A percentile compares a stretch with the other conserved stretches of the same genome.
Conservation (phyloP, 1,284 basidiomycete species). For the Ustilago bromivora region DNA sequence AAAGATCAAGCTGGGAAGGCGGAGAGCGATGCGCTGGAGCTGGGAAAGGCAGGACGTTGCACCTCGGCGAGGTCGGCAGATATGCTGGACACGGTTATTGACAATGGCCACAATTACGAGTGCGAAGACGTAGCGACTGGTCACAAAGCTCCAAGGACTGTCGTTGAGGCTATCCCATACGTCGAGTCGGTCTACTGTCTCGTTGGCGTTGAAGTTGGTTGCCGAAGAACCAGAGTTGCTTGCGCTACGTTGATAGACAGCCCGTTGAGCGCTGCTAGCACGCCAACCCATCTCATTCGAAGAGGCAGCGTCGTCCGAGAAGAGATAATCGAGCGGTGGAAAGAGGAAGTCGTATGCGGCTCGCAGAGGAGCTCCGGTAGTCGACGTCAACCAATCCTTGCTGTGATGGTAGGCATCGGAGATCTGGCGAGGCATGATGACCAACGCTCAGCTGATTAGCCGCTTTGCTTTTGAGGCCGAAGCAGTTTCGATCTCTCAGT, state of each 20-base stretch:
- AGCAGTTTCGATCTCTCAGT: too few species aligned
- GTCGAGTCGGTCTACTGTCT: slow-evolving; percentile 20
- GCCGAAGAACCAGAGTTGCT: slow-evolving; percentile 10
- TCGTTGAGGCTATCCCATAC: slow-evolving; percentile 47
- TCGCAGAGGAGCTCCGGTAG: slow-evolving; percentile 28
- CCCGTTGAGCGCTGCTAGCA: slow-evolving; percentile 9
- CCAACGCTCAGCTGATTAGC: slow-evolving; percentile 2
- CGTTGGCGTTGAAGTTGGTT: slow-evolving; percentile 11
- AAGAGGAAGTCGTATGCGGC: slow-evolving; percentile 45
- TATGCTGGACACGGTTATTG: slow-evolving; percentile 64
- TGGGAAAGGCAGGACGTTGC: slow-evolving; percentile 38
- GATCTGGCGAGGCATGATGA: slow-evolving; percentile 29
- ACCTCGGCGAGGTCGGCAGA: slow-evolving; percentile 60
- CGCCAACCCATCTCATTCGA: slow-evolving; percentile 17
- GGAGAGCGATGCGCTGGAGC: slow-evolving; percentile 46
- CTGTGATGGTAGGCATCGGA: slow-evolving; percentile 20
- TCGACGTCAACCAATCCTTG: slow-evolving; percentile 28
- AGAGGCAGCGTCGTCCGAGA: slow-evolving; percentile 6
- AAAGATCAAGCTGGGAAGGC: slow-evolving; percentile 54
- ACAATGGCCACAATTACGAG: slow-evolving; percentile 57
- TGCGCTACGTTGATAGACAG: slow-evolving; percentile 11
- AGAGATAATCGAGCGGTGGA: slow-evolving; percentile 35
- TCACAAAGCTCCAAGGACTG: slow-evolving; percentile 59
- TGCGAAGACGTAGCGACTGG: slow-evolving; percentile 58
- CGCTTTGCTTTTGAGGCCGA: not conserved